Percentiles rank a stretch among this genome's conserved stretches.
Evolutionary conservation across 352 stramenopile genomes (phyloP).

Genomic region (Elongisporangium senticosum): DNA sequence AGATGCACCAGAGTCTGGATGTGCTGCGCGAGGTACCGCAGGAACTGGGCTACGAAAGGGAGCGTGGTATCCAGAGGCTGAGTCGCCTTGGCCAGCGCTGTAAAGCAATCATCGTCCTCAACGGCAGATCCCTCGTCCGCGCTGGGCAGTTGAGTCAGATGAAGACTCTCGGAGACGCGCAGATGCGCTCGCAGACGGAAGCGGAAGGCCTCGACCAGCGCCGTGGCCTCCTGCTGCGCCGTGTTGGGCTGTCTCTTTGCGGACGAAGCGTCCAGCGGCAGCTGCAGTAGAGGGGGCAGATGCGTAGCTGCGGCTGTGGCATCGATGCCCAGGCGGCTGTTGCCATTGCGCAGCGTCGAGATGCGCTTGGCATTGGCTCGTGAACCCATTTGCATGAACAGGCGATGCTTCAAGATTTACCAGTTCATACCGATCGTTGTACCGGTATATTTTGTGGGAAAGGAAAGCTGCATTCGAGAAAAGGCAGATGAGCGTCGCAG

Average conservation of each 20-base stretch:
- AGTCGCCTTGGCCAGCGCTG: constrained; percentile 1
- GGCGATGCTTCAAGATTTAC: no score
- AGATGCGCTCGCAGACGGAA: constrained; percentile 15
- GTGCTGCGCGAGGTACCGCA: constrained; percentile 5
- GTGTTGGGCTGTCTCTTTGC: constrained; percentile 9
- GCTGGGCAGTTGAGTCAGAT: neutral
- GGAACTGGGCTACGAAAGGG: constrained; percentile 17
- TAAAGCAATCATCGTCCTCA: constrained; percentile 12
- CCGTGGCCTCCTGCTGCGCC: constrained; percentile 7
- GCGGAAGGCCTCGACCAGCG: constrained; percentile 14
- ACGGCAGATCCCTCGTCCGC: neutral
- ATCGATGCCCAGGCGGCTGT: constrained; percentile 16
- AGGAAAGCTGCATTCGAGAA: no score
- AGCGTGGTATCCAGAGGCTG: constrained; percentile 4
- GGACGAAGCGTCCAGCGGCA: neutral
- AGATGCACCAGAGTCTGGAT: constrained; percentile 13
- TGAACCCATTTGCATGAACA: neutral
- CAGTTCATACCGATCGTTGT: no score
- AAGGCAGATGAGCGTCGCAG: no score
- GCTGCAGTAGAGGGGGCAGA: constrained; percentile 12
- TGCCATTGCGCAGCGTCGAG: constrained; percentile 4
- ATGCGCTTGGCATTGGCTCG: neutral
- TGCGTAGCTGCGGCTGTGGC: neutral
- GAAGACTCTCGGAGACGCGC: constrained; percentile 9
- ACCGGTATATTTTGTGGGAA: no score